Percentiles rank a stretch among this genome's conserved stretches.
Conservation (phyloP, 2,329 filamentous ascomycete species). For the Alternaria arbusti region DNA sequence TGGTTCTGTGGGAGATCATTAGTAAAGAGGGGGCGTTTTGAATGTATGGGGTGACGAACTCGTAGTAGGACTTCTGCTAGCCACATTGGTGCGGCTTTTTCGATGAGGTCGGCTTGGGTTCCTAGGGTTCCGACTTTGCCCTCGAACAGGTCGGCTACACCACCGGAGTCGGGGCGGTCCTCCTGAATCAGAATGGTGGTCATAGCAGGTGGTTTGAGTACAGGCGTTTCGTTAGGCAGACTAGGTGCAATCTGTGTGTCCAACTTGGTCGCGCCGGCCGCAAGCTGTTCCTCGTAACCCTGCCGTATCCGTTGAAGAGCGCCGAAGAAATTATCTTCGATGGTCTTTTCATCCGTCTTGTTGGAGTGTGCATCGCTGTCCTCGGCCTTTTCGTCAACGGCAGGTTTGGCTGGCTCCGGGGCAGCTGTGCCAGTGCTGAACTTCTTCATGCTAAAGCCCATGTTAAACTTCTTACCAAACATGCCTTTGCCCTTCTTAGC, state of each 20-base stretch:
- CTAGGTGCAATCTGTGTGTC: conserved; percentile 72
- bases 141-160: conserved; percentile 84
- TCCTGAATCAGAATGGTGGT: conserved; percentile 71
- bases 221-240: conserved; percentile 74
- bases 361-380: conserved; percentile 65
- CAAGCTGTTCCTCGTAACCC: conserved; percentile 73
- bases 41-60: conserved; percentile 50
- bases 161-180: conserved; percentile 66
- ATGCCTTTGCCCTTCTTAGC: conserved; percentile 65
- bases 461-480: conserved; percentile 84
- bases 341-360: conserved; percentile 70
- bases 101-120: conserved; percentile 79
- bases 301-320: conserved; percentile 74
- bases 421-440: conserved; percentile 67
- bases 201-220: conserved; percentile 72
- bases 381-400: conserved; percentile 75
- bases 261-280: conserved; percentile 58
- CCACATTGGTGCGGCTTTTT: conserved; percentile 89
- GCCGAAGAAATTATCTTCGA: conserved; percentile 77
- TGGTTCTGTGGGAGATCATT: conserved; percentile 64
- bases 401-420: conserved; percentile 72
- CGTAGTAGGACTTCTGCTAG: conserved; percentile 83
- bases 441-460: conserved; percentile 84
- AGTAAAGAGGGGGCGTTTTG: not conserved
- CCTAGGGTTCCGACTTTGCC: conserved; percentile 83